Base-by-base conservation (phyloP, 768 basidiomycete genomes). In the Termitomyces sp. region DNA sequence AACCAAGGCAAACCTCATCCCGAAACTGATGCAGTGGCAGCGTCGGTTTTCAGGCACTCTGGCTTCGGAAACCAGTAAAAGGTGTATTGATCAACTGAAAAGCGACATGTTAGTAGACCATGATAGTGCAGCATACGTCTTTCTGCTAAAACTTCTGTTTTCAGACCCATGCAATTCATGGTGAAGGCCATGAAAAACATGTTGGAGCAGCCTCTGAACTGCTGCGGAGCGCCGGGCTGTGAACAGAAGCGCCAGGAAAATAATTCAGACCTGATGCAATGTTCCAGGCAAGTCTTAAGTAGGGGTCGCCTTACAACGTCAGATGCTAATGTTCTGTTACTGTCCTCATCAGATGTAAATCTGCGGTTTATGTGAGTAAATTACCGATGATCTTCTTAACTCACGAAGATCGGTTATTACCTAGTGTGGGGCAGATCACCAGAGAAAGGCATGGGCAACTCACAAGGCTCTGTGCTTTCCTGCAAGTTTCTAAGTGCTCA, bases 301-400 rank as follows among this genome's bases (percentile, higher is more conserved):
- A 4, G 9, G 23, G 10, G 13, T 28, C 30, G 7, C 28, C 16
- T 18, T 40, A 18, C 38, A 53, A 30, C 2, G 35, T 41, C 44
- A 60, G 10, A 50, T 59, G 30, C 38, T 43, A 50, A 28, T 4
- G 56, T n/a, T 55, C 50, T 40, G 30, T 32, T 30, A 49, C 32
- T 30, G 7, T 59, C 28, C 35, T 47, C 40, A 75, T 47, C 53
- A 79, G 78, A 60, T 79, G 77, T 63, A 79, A 77, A 61, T 68
- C 71, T 4, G 73, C 71, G 8, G 73, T 77, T 23, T 79, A 79
- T 64, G 77, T 78, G 67, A 72, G 76, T 38, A 28, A 14, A 56
- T 44, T 38, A 48, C n/a, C 18, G 50, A 33, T 51, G 16, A 32
- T 33, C 49, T 49, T 44, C 13, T 44, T 43, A 36, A 48, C 56